These are phyloP conservation scores for Tulasnella sp. DNA, from an alignment of 768 basidiomycete species.

Conservation along the genomic window DNA sequence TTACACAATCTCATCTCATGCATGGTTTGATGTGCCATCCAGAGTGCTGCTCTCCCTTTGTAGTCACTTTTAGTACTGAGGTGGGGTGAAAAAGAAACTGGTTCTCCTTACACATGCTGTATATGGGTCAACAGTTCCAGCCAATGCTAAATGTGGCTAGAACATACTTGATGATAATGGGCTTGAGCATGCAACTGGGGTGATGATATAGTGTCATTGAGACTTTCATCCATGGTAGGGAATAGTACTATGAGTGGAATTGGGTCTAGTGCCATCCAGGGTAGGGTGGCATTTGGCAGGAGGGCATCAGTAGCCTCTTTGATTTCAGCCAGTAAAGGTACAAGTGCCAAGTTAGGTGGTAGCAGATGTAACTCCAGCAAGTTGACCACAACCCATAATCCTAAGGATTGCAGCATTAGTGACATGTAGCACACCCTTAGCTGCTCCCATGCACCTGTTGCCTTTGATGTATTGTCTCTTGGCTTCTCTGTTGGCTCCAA, in stretches of 20 bases:
- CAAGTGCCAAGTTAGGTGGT: too few relatives aligned
- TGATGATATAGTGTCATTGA: background rate
- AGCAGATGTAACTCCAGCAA: too few relatives aligned
- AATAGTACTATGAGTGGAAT: background rate
- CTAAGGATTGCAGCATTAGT: too few relatives aligned
- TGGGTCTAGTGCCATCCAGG: slow-evolving; percentile 8
- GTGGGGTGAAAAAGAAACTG: slow-evolving; percentile 8
- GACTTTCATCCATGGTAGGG: slow-evolving; percentile 5
- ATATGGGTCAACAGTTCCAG: slow-evolving; percentile 6
- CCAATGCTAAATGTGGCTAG: background rate
- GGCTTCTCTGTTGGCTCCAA: too few relatives aligned
- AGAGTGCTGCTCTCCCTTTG: background rate
- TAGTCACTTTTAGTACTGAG: background rate
- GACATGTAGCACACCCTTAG: too few relatives aligned
- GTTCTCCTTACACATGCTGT: slow-evolving; percentile 5
- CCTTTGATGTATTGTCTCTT: too few relatives aligned
- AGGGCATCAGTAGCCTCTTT: background rate
- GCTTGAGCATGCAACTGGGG: slow-evolving; percentile 5
- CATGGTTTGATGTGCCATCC: too few relatives aligned
- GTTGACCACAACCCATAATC: too few relatives aligned
- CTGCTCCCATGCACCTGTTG: too few relatives aligned
- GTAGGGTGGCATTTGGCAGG: slow-evolving; percentile 1
- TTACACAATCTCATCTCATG: too few relatives aligned
- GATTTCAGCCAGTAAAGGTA: background rate
- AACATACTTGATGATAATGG: slow-evolving; percentile 5